Evolutionary conservation across 306 rosid genomes (phyloP).

Genomic region (Mimosa pudica): DNA sequence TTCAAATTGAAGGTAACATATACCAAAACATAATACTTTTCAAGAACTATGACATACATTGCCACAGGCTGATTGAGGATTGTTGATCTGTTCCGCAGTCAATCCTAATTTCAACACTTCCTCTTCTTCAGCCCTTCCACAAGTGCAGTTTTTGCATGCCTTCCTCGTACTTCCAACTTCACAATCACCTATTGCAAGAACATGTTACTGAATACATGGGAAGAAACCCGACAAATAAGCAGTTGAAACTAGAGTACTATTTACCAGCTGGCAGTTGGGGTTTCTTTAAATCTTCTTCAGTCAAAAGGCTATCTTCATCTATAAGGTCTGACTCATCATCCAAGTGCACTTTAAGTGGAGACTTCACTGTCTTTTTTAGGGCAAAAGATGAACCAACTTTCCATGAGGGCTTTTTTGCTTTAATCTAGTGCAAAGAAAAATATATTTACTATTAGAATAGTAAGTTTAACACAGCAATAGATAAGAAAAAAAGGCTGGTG

Average conservation of each 20-base stretch:
- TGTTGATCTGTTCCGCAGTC: conserved; percentile 68
- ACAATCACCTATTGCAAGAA: conserved; percentile 69
- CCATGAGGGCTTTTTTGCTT: conserved; percentile 80
- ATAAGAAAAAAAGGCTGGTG: neutral
- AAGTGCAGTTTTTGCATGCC: conserved; percentile 91
- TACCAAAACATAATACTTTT: conserved; percentile 9
- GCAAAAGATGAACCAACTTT: conserved; percentile 82
- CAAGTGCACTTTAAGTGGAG: conserved; percentile 60
- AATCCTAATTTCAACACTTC: conserved; percentile 73
- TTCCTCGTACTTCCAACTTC: conserved; percentile 84
- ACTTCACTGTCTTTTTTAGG: conserved; percentile 55
- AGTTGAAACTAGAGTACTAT: conserved; percentile 36
- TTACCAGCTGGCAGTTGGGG: conserved; percentile 68
- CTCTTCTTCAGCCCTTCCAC: conserved; percentile 96
- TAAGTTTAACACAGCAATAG: neutral
- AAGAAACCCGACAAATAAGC: conserved; percentile 11
- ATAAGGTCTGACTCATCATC: conserved; percentile 82
- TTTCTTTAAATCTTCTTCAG: conserved; percentile 86
- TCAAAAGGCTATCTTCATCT: conserved; percentile 87
- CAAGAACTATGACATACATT: conserved; percentile 50
- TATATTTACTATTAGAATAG: conserved; percentile 25
- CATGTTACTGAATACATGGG: conserved; percentile 11
- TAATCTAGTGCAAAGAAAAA: conserved; percentile 47
- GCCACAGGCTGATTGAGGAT: conserved; percentile 96
- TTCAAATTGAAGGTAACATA: neutral